Evolutionary conservation across 768 basidiomycete genomes (phyloP), one percentile per base, ranked within the genome.

Genomic region (Suillus clintonianus): DNA sequence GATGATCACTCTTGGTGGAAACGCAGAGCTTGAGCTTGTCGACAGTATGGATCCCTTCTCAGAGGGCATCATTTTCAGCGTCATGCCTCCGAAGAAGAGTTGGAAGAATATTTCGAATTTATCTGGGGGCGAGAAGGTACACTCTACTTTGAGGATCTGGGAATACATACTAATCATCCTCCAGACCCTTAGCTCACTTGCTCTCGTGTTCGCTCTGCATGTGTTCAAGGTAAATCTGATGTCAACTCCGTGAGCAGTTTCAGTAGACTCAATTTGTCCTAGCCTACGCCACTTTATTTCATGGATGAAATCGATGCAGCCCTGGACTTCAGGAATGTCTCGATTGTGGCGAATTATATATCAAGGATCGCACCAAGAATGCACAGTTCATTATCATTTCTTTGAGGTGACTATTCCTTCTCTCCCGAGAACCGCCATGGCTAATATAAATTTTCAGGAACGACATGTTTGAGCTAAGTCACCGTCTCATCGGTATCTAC

Each of bases 31-130:
- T 11, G 97, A 99, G 73, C 80, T 98, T 45, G 97, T 99, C 27
- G 97, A 99, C 71, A 96, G 92, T 69, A 89, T 98, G 87, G 97
- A 99, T 77, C 97, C 97, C 1, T 99, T 99, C 82, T 94, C 97
- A 0, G 97, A 99, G 76, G 97, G 97, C 17, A 96, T 96, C 76
- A 94, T 96, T 64, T 98, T 98, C 81, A 93, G 91, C 67, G 97
- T 99, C 67, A 99, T 99, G 97, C 97, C 97, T 2, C 96, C 96
- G 0, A 98, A 98, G 85, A 99, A 99, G 85, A 96, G 93, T 72
- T 97, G 97, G 96, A 92, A 95, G 80, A 96, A 97, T 64, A 97
- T 98, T 34, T 96, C 95, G 10, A 98, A 99, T 76, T 78, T 99
- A 36, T 98, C 97, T 4, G 97, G 97, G 27, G 97, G 97, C 30